Evolutionary conservation across 495 filamentous ascomycete genomes (phyloP), one percentile per base, ranked within the genome.

Genomic region (Aspergillus sclerotiicarbonarius): DNA sequence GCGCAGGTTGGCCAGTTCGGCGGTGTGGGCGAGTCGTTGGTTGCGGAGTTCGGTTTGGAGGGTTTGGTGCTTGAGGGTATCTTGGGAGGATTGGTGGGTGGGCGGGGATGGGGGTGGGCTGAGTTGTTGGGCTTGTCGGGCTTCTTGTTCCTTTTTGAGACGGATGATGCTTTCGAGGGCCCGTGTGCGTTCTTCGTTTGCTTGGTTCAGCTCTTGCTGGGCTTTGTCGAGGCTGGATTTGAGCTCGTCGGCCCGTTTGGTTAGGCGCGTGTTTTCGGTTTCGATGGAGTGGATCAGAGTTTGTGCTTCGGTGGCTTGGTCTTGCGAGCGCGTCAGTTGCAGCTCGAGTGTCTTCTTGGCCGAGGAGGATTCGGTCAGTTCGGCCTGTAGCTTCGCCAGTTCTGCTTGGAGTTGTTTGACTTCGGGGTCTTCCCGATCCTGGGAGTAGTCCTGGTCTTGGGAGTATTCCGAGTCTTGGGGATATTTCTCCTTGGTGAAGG

Each of bases 131-230:
- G 18, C 7, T 51, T 70, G 71, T 50, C 71, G 65, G 21, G 41
- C 43, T 8, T 64, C 80, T 64, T 88, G 90, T 68, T 96, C 91
- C 57, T 94, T 90, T 67, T 94, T 90, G 64, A 98, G 82, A 50
- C 90, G 83, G 68, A 95, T 92, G 71, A 93, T 86, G 62, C 90
- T 97, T 51, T 84, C 82, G 0, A 87, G 80, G 20, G 67, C 68
- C 44, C 68, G 63, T 19, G 70, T 68, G 47, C 78, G 71, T 29
- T 72, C 63, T 20, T 75, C 69, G 65, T 68, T 66, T 6, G 70
- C 56, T n/a, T 64, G 67, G 31, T 62, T 63, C 4, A 76, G 51
- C 13, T 79, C 76, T 10, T 64, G 58, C 8, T 74, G 63, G 7
- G 69, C 57, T 31, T 75, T 71, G 56, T 67, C 65, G 29, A 78